A percentile compares a stretch with the other conserved stretches of the same genome.
These are phyloP conservation scores for Hygrophorus pudorinus DNA, from an alignment of 768 basidiomycete species.

Conservation along the genomic window DNA sequence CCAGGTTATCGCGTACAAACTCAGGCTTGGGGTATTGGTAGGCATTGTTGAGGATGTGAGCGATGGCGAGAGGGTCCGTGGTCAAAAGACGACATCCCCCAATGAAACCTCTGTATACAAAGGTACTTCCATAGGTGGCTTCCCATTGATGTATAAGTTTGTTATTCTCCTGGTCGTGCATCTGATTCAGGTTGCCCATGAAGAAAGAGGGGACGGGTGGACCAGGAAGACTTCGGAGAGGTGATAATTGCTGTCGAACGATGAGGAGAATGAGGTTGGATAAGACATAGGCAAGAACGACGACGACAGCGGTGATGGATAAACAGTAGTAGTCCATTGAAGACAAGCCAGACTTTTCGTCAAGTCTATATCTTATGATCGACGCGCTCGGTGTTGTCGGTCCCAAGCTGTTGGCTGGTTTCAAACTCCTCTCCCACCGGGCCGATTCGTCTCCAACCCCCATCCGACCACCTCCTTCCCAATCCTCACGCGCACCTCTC, in stretches of 20 bases:
- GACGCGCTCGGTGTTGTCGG: no score
- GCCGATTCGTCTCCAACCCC: constrained; percentile 15
- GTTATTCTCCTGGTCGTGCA: constrained; percentile 52
- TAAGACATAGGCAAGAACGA: constrained; percentile 15
- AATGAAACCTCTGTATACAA: constrained; percentile 43
- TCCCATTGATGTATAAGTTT: constrained; percentile 38
- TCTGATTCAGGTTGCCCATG: constrained; percentile 41
- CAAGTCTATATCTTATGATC: no score
- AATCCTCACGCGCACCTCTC: constrained; percentile 52
- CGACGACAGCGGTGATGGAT: constrained; percentile 17
- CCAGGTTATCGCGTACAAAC: constrained; percentile 40
- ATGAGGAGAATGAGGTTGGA: constrained; percentile 30
- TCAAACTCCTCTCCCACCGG: no score
- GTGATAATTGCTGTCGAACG: constrained; percentile 34
- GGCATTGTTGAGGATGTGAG: constrained; percentile 45
- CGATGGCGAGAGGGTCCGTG: constrained; percentile 46
- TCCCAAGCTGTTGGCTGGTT: no score
- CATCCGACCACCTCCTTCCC: constrained; percentile 55
- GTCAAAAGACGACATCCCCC: constrained; percentile 46
- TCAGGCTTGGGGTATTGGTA: constrained; percentile 57
- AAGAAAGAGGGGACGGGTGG: constrained; percentile 38
- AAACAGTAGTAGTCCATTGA: constrained; percentile 7
- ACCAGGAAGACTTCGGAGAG: constrained; percentile 35
- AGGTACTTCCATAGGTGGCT: constrained; percentile 34
- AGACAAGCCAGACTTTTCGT: background rate